Conservation (phyloP, 2,329 filamentous ascomycete species). For the Aciculosporium take region DNA sequence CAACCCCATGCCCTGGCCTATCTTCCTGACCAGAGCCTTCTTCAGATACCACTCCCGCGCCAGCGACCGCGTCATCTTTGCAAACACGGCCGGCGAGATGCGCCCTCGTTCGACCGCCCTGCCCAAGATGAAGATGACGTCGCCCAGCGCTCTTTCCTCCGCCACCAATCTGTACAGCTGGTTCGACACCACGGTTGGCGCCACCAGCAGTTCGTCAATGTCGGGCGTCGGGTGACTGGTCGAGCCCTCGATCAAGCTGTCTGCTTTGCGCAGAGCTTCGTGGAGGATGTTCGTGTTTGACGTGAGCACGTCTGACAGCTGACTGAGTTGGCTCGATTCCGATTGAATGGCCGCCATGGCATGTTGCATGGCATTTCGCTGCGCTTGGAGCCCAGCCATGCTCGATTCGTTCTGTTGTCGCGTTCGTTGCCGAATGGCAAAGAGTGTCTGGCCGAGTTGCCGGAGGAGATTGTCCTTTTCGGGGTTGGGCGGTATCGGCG, state of each 20-base stretch:
- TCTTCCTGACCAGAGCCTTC: conserved; percentile 68
- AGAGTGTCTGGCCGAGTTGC: conserved; percentile 58
- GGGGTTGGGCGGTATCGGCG: conserved; percentile 87
- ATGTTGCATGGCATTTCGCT: conserved; percentile 60
- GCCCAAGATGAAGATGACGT: conserved; percentile 73
- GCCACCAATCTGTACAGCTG: conserved; percentile 83
- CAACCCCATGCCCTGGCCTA: conserved; percentile 62
- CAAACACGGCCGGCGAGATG: conserved; percentile 58
- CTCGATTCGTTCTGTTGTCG: conserved; percentile 60
- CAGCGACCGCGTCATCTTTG: conserved; percentile 60
- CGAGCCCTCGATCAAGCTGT: conserved; percentile 62
- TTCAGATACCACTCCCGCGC: conserved; percentile 73
- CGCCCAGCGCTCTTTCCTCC: conserved; percentile 74
- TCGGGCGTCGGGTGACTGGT: conserved; percentile 53
- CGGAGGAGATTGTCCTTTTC: conserved; percentile 80
- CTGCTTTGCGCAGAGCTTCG: conserved; percentile 63
- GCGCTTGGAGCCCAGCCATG: conserved; percentile 61
- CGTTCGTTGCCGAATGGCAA: conserved; percentile 52
- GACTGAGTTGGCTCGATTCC: conserved; percentile 57
- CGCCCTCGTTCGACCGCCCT: conserved; percentile 60
- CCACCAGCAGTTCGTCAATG: conserved; percentile 85
- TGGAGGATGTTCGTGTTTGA: conserved; percentile 69
- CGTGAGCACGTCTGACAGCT: conserved; percentile 55
- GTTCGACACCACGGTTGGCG: conserved; percentile 81
- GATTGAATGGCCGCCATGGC: conserved; percentile 56